Evolutionary conservation across 805 yeast genomes (phyloP), one percentile per base, ranked within the genome.

Genomic region (Candida namnaoensis): DNA sequence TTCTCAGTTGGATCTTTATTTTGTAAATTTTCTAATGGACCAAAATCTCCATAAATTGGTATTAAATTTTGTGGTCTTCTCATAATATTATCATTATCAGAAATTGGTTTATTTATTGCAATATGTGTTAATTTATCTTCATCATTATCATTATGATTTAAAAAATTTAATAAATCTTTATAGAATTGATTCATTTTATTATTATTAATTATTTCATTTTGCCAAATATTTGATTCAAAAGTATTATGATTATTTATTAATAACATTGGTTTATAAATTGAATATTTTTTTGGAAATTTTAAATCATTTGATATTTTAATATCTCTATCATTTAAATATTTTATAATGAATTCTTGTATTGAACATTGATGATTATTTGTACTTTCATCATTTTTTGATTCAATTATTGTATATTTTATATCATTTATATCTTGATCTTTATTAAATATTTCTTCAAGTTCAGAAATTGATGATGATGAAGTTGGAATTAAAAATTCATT

Each of bases 51-150:
- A 51, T 67, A 66, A 3, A 88, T 38, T 1, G 86, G 81, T 0
- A 61, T 46, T 5, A 88, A 60, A 38, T 77, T 71, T 44, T 74
- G 64, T 0, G 96, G 95, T 30, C 81, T 57, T 35, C 96, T 62
- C 71, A 80, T 71, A 5, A 62, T 58, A 30, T 30, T 30, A 47
- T 82, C 85, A 4, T 62, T 48, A 38, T 68, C 70, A 3, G 61
- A 53, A 12, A 87, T 85, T 0, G 95, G 93, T 44, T 69, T 73
- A 49, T 87, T 86, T 5, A 78, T 58, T 0, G 95, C 95, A 5
- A 84, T 57, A 49, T 84, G 90, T 0, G 88, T 74, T 35, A 60
- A 41, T 4, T 32, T 53, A 50, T 15, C 41, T 36, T 41, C 44
- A 25, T 12, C 19, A 14, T 2, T 12, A 12, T 13, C 11, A 13